These are phyloP conservation scores for Nymphaea thermarum DNA, from an alignment of 164 flowering plant species.

Conservation along the genomic window DNA sequence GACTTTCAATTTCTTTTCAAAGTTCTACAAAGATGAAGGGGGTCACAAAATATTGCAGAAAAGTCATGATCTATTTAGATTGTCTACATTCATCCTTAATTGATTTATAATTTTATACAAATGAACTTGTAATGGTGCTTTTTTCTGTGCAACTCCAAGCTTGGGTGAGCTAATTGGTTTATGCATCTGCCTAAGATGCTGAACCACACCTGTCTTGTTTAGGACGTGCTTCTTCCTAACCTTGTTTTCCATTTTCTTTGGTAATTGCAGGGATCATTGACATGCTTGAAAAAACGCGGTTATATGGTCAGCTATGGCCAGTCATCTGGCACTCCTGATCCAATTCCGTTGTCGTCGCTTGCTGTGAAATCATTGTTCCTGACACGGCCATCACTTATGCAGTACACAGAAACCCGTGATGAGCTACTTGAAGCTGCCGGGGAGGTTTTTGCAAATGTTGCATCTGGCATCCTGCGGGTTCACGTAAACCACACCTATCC, in stretches of 20 bases:
- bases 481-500: slow-evolving; percentile 79
- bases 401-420: slow-evolving; percentile 49
- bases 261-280: slow-evolving; percentile 63
- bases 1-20: too few species aligned
- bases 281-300: slow-evolving; percentile 64
- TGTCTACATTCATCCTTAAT: too few species aligned
- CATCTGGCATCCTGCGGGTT: slow-evolving; percentile 41
- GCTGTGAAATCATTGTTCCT: slow-evolving; percentile 64
- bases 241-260: background rate
- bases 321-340: slow-evolving; percentile 79
- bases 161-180: too few species aligned
- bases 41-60: too few species aligned
- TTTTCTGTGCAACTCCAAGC: too few species aligned
- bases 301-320: slow-evolving; percentile 86
- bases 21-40: too few species aligned
- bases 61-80: too few species aligned
- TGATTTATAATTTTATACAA: too few species aligned
- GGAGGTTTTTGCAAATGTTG: slow-evolving; percentile 58
- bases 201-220: too few species aligned
- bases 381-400: slow-evolving; percentile 67
- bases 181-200: too few species aligned
- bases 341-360: slow-evolving; percentile 64
- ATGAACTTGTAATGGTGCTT: too few species aligned
- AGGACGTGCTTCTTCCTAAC: too few species aligned
- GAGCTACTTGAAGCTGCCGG: slow-evolving; percentile 70